A percentile compares a stretch with the other conserved stretches of the same genome.
These are phyloP conservation scores for Chenopodium formosanum DNA, from an alignment of 148 eudicot genomes.

Conservation along the genomic window DNA sequence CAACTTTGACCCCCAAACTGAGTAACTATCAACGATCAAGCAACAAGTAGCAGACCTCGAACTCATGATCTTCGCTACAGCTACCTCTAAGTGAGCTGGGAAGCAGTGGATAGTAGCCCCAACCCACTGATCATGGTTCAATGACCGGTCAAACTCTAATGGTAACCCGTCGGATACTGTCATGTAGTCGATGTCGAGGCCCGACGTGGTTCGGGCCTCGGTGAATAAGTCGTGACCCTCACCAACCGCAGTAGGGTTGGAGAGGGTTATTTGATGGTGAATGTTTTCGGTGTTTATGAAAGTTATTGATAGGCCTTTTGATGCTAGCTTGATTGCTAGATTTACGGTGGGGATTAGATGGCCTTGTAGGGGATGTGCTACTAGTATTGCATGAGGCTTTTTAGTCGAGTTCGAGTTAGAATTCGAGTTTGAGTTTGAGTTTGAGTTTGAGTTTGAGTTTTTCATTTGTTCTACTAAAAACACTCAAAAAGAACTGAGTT, in stretches of 20 bases:
- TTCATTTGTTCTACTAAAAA: background rate
- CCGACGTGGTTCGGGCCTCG: slow-evolving; percentile 1
- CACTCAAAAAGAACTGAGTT: background rate
- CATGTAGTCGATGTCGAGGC: slow-evolving; percentile 23
- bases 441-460: background rate
- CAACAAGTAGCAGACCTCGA: slow-evolving; percentile 21
- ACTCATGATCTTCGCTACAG: slow-evolving; percentile 19
- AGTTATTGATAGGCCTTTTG: slow-evolving; percentile 61
- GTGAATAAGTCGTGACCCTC: slow-evolving; percentile 35
- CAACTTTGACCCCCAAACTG: slow-evolving; percentile 46
- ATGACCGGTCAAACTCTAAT: slow-evolving; percentile 20
- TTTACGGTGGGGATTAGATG: slow-evolving; percentile 55
- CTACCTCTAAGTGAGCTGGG: slow-evolving; percentile 28
- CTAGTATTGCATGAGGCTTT: slow-evolving; percentile 49
- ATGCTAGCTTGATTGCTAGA: slow-evolving; percentile 59
- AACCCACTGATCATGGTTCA: slow-evolving; percentile 20
- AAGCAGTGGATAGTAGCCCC: slow-evolving; percentile 23
- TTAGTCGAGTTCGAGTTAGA: background rate
- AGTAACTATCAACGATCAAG: slow-evolving; percentile 62
- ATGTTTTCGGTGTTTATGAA: slow-evolving; percentile 59
- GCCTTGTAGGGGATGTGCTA: slow-evolving; percentile 57
- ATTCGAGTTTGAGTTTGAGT: background rate
- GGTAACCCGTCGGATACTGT: slow-evolving; percentile 31
- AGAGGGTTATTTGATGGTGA: slow-evolving; percentile 42
- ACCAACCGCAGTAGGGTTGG: slow-evolving; percentile 3